phyloP scores from a whole-genome alignment of 2,329 filamentous ascomycete species.

The Penicillium sp. region DNA sequence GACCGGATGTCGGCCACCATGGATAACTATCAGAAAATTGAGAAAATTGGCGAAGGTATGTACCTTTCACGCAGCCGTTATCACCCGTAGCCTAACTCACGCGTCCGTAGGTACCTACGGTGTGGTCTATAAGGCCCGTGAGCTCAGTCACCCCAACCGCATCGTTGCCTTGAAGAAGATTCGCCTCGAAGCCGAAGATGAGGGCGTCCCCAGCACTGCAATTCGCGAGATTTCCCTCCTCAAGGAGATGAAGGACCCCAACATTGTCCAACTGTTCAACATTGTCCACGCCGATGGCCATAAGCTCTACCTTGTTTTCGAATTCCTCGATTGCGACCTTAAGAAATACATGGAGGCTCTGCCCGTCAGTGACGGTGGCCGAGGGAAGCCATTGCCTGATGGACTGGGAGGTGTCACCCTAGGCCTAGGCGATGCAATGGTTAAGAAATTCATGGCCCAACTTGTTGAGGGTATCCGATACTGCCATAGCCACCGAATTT shows the following conservation, averaged over 20 bases:
- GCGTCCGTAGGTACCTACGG: slow-evolving; percentile 74
- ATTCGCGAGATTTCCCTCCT: slow-evolving; percentile 92
- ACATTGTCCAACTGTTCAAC: slow-evolving; percentile 83
- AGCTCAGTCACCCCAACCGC: slow-evolving; percentile 75
- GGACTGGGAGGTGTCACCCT: slow-evolving; percentile 66
- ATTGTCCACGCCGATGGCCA: slow-evolving; percentile 93
- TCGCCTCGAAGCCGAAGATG: slow-evolving; percentile 89
- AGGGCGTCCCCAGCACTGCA: slow-evolving; percentile 86
- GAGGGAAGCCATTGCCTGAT: slow-evolving; percentile 80
- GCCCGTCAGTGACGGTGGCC: slow-evolving; percentile 77
- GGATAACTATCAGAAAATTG: slow-evolving; percentile 96
- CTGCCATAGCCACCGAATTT: slow-evolving; percentile 82
- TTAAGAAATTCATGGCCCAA: slow-evolving; percentile 92
- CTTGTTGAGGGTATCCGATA: slow-evolving; percentile 80
- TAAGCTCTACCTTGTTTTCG: slow-evolving; percentile 90
- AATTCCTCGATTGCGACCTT: slow-evolving; percentile 85
- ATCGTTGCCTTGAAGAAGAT: slow-evolving; percentile 96
- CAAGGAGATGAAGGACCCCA: slow-evolving; percentile 91
- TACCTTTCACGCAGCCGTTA: slow-evolving; percentile 11
- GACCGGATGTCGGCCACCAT: slow-evolving; percentile 48
- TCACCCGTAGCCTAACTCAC: slow-evolving; percentile 14
- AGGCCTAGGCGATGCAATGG: slow-evolving; percentile 73
- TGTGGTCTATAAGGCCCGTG: slow-evolving; percentile 90
- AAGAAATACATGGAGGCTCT: slow-evolving; percentile 97
- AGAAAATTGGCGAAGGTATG: slow-evolving; percentile 93